These are phyloP conservation scores for Bacterosira constricta DNA, from an alignment of 108 stramenopile species.

Conservation along the genomic window DNA sequence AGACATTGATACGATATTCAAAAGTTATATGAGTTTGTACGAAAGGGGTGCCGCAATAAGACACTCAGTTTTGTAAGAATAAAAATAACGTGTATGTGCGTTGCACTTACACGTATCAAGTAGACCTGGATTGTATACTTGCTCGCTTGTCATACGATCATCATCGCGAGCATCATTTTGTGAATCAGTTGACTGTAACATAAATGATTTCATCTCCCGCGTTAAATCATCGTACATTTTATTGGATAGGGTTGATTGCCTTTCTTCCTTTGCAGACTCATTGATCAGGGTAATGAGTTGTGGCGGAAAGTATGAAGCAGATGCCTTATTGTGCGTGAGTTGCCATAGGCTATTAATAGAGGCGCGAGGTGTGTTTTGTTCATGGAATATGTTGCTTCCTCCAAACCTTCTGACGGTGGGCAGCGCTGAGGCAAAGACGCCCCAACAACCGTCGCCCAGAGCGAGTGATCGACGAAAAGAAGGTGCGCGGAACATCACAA, in stretches of 20 bases:
- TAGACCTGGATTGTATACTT: slow-evolving; percentile 17
- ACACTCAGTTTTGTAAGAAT: background rate
- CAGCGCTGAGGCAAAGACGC: too few species aligned
- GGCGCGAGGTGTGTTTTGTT: too few species aligned
- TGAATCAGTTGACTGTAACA: too few species aligned
- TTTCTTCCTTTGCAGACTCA: background rate
- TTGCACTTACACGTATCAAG: slow-evolving; percentile 25
- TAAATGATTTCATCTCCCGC: slow-evolving; percentile 3
- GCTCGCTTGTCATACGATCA: slow-evolving; percentile 7
- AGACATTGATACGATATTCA: background rate
- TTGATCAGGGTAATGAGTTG: background rate
- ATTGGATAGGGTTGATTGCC: background rate
- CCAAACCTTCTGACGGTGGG: too few species aligned
- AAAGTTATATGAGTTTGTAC: background rate
- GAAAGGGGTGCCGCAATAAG: background rate
- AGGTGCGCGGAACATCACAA: too few species aligned
- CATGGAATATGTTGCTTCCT: too few species aligned
- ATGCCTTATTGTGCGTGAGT: too few species aligned
- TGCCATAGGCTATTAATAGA: too few species aligned
- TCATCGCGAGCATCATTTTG: background rate
- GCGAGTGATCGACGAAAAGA: too few species aligned
- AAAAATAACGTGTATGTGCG: too few species aligned
- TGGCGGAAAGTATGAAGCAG: too few species aligned
- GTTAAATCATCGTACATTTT: background rate
- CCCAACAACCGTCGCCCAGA: too few species aligned